Base-by-base conservation (phyloP, 2,329 filamentous ascomycete species). In the Venturia asperata region DNA sequence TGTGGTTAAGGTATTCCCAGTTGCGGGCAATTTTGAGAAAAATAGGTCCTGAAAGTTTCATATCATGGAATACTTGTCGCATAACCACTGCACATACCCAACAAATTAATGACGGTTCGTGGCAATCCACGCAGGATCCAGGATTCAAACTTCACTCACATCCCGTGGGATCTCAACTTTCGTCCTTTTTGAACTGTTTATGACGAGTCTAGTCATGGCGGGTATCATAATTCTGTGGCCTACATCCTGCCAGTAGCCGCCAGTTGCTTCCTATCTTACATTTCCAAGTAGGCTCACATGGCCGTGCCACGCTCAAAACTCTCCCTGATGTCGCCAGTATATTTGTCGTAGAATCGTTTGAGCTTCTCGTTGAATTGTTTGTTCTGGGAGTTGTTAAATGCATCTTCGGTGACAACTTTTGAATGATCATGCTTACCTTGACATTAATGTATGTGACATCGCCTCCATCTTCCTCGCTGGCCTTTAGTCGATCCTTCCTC, bases 361-460 rank as follows among this genome's bases (percentile, higher is more conserved):
- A 99, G 81, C 80, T 99, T 97, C 80, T 96, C 87, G 85, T 99
- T 99, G 81, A 99, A 99, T 82, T 97, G 92, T 83, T 97, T 97
- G 83, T 99, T 99, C 73, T 69, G 65, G n/a, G 43, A 45, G 5
- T n/a, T 24, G 64, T 66, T 52, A 67, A 60, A 37, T 27, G 21
- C 6, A 17, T 3, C 42, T 17, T 17, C 7, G 55, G 42, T 60
- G 10, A 21, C 15, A 30, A 34, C 17, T 45, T 17, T n/a, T 3
- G 42, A 19, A 30, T 47, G 6, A n/a, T n/a, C 17, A 58, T 58
- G 52, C 66, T 43, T 66, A 68, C 67, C 88, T 99, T 97, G 79
- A 97, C 92, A 79, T 99, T 99, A 84, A 99, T 99, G 78, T 96
- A 97, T 9, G 93, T 97, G 71, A 97, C 90, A 77, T 99, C 94